phyloP scores from a whole-genome alignment of 148 eudicot genomes.

The Fagopyrum tataricum region DNA sequence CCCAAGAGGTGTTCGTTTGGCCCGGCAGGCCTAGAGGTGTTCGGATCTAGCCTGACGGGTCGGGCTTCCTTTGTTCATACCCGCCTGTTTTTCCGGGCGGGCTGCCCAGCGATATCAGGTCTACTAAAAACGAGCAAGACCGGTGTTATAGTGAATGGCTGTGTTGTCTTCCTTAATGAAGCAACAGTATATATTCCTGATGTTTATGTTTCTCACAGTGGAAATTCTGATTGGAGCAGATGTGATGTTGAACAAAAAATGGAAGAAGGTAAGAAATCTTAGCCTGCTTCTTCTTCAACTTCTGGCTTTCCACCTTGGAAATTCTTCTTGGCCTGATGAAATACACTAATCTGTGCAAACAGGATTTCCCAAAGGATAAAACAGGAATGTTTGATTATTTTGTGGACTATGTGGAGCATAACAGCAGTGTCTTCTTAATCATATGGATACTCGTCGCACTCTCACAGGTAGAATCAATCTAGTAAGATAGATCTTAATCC shows the following conservation, averaged over 20 bases:
- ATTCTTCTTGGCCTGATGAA: neutral
- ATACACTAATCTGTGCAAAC: constrained; percentile 7
- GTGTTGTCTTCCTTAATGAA: constrained; percentile 15
- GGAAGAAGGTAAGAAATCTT: constrained; percentile 40
- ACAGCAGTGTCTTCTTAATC: constrained; percentile 24
- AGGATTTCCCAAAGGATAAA: constrained; percentile 60
- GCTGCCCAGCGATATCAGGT: too few species aligned
- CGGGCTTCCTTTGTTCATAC: too few species aligned
- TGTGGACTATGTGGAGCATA: constrained; percentile 27
- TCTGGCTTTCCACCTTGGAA: neutral
- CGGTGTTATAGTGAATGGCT: too few species aligned
- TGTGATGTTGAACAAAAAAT: constrained; percentile 28
- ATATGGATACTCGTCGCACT: constrained; percentile 23
- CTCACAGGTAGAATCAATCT: constrained; percentile 32
- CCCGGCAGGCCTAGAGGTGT: too few species aligned
- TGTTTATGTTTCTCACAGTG: constrained; percentile 31
- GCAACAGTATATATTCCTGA: constrained; percentile 32
- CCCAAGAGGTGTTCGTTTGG: too few species aligned
- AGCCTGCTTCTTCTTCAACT: neutral
- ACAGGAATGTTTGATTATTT: constrained; percentile 44
- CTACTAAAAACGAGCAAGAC: too few species aligned
- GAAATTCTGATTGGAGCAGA: constrained; percentile 38
- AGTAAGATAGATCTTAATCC: neutral
- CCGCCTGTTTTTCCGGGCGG: too few species aligned
- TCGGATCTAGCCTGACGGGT: too few species aligned